Evolutionary conservation across 2,329 filamentous ascomycete genomes (phyloP), one percentile per base, ranked within the genome.

Genomic region (Leptosphaerulina australis): DNA sequence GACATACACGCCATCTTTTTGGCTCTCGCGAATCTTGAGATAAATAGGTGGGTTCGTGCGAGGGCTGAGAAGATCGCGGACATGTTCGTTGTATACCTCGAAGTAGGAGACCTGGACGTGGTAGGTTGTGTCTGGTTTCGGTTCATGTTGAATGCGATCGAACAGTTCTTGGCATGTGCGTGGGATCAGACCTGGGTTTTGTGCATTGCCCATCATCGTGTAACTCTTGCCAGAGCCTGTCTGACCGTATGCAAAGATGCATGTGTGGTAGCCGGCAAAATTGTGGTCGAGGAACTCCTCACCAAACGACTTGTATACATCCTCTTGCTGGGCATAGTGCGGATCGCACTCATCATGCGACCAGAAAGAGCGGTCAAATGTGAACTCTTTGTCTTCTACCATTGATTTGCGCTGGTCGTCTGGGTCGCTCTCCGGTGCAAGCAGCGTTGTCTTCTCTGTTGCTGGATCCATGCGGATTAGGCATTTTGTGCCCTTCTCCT

Each of bases 211-310:
- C 94, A 99, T 99, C 85, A 87, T 99, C 31, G 94, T 97, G 76
- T 97, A 99, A 71, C 90, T 96, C 79, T 99, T 99, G 41, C 94
- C 94, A 0, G 92, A 96, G 18, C 94, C 94, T 0, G 94, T 99
- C 78, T 99, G 94, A 9, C 94, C 94, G 68, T 99, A 97, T 53
- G 94, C 94, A 70, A 99, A 97, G 62, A 99, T 99, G 74, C 94
- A 99, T 0, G 94, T 99, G 75, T 99, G 93, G 77, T 99, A 99
- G 58, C 94, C 94, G 70, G 97, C 92, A 66, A 99, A 99, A 77
- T 99, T 99, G 81, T 99, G 94, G 74, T 99, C 94, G 56, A 99
- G 82, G 62, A 99, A 97, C 69, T 97, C 94, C 72, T 97, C 91
- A 46, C 94, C 94, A 18, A 99, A 82, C 51, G 88, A 88, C 67